Conservation (phyloP, 2,329 filamentous ascomycete genomes). For the Ascochyta koolunga region DNA sequence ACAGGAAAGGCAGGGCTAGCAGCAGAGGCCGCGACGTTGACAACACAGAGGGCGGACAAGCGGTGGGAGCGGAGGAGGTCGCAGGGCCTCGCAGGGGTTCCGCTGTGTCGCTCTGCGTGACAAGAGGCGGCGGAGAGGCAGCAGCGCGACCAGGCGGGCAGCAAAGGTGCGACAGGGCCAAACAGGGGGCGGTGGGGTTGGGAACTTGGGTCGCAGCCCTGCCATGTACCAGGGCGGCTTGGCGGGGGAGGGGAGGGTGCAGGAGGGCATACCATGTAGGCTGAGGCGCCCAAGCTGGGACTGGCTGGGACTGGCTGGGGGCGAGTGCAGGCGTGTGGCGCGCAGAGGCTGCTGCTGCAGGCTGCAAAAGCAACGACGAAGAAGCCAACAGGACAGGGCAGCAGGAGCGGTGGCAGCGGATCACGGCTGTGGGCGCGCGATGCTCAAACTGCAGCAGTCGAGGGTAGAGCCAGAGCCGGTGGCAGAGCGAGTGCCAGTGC, state of each 20-base stretch:
- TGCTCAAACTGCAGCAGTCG: constrained; percentile 42
- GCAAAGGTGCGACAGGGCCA: constrained; percentile 36
- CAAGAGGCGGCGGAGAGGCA: constrained; percentile 37
- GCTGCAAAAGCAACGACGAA: constrained; percentile 47
- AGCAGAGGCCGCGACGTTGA: constrained; percentile 34
- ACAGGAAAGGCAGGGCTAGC: constrained; percentile 36
- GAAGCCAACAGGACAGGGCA: constrained; percentile 28
- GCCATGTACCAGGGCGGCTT: constrained; percentile 34
- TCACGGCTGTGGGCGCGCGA: constrained; percentile 25
- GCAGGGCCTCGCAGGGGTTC: constrained; percentile 38
- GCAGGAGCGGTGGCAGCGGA: constrained; percentile 30
- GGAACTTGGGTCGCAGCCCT: constrained; percentile 29
- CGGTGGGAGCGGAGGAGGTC: constrained; percentile 39
- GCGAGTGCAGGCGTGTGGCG: constrained; percentile 31
- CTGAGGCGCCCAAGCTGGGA: constrained; percentile 45
- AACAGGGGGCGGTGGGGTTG: constrained; percentile 25
- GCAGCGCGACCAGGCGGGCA: constrained; percentile 30
- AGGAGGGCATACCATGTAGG: constrained; percentile 52
- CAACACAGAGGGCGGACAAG: constrained; percentile 40
- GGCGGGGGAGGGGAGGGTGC: constrained; percentile 24
- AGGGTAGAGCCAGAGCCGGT: constrained; percentile 8
- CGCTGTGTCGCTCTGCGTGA: constrained; percentile 37
- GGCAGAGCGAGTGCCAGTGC: neutral
- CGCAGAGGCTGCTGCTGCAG: constrained; percentile 48
- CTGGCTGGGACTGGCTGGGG: constrained; percentile 23